A percentile compares a stretch with the other conserved stretches of the same genome.
Conservation (phyloP, 2,329 filamentous ascomycete species). For the Microcyclospora tardicrescens region DNA sequence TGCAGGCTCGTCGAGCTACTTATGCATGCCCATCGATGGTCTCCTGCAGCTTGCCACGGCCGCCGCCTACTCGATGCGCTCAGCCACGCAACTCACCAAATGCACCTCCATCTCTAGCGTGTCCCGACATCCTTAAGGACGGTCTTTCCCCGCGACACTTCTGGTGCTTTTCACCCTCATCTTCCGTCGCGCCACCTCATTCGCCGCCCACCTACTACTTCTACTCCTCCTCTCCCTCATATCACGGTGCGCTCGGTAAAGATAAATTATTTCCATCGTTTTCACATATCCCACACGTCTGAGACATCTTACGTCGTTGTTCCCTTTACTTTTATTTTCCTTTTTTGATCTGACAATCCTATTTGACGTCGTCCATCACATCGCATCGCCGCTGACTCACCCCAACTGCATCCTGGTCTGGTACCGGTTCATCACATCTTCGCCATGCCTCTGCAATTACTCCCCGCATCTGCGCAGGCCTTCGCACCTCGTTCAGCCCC, state of each 20-base stretch:
- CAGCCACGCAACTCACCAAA: too few relatives aligned
- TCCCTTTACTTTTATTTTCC: slow-evolving; percentile 8
- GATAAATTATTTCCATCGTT: slow-evolving; percentile 17
- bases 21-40: slow-evolving; percentile 10
- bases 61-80: too few relatives aligned
- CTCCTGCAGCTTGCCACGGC: slow-evolving; percentile 13
- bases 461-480: slow-evolving; percentile 89
- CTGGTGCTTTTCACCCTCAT: slow-evolving; percentile 2
- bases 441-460: slow-evolving; percentile 79
- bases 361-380: slow-evolving; percentile 15
- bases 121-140: too few relatives aligned
- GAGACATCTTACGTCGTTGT: slow-evolving; percentile 18
- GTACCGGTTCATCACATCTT: slow-evolving; percentile 6
- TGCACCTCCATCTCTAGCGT: too few relatives aligned
- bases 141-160: not conserved
- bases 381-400: slow-evolving; percentile 12
- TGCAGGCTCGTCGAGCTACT: slow-evolving; percentile 12
- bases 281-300: slow-evolving; percentile 7
- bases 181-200: slow-evolving; percentile 11
- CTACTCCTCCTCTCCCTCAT: slow-evolving; percentile 10
- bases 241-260: not conserved
- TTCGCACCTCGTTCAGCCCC: slow-evolving; percentile 90
- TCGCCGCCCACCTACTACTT: slow-evolving; percentile 13
- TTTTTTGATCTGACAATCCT: slow-evolving; percentile 1
- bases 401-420: slow-evolving; percentile 13